phyloP scores from a whole-genome alignment of 176 grass and related monocot species.

The Rhynchospora tenuis region DNA sequence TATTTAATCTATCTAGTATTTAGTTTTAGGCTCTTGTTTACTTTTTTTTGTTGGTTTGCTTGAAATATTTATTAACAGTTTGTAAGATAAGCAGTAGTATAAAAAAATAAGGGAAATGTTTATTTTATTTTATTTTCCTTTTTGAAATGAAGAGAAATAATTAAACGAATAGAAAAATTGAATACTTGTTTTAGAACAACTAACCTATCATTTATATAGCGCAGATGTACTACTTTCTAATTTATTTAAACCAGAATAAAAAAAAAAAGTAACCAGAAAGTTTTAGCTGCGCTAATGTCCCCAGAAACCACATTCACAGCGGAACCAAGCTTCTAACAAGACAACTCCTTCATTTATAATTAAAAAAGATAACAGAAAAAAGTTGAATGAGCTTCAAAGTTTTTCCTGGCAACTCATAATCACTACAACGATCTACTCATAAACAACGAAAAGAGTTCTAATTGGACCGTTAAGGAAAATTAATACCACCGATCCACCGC shows the following conservation, averaged over 20 bases:
- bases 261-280: not conserved
- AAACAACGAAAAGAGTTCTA: not conserved
- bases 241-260: too few species aligned
- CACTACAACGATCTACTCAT: not conserved
- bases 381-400: not conserved
- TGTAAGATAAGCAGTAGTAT: not conserved
- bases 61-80: too few species aligned
- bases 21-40: too few species aligned
- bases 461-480: not conserved
- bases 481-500: not conserved
- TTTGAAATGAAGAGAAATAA: too few species aligned
- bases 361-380: not conserved
- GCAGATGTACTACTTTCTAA: not conserved
- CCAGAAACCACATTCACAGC: not conserved
- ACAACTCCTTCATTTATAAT: not conserved
- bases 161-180: not conserved
- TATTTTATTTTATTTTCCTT: too few species aligned
- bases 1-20: not conserved
- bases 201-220: not conserved
- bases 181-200: not conserved
- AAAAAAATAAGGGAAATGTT: not conserved
- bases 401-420: not conserved
- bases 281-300: not conserved
- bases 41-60: too few species aligned
- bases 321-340: not conserved